Base-by-base conservation (phyloP, 257 asterid genomes). In the Solanum bulbocastanum region DNA sequence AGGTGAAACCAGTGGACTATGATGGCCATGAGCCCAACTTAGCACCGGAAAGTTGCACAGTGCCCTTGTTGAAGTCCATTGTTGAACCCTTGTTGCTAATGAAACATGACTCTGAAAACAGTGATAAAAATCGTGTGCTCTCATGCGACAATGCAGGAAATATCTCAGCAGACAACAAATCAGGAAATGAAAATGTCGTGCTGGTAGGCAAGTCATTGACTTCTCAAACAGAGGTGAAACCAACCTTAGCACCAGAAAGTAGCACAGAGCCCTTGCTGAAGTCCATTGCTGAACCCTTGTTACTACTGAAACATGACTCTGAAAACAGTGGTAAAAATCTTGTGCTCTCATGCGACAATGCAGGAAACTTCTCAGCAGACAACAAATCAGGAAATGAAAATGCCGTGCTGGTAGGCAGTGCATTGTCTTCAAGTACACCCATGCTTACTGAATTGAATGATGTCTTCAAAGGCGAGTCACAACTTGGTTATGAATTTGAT, bases 281-380 rank as follows among this genome's bases (percentile, higher is more conserved):
- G 44, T 33, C 73, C 36, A 37, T 68, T 32, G 60, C 33, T 30
- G 86, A 89, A 33, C 62, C 40, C 39, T 83, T 8, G 30, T 40
- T 85, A 69, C 15, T 86, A 27, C 73, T 84, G 65, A 86, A 87
- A 65, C 75, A 86, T 44, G 92, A 91, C 83, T 86, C 71, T 73
- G 89, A 84, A 88, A 56, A 49, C 44, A 27, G 20, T 16, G 90
- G 68, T 42, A 23, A 88, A 79, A 52, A 86, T 71, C 13, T 22
- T 49, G 72, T 46, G 15, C 27, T 52, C 39, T 81, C 37, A 83
- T 76, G 33, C 46, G 62, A 89, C 20, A 82, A 82, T 9, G 44
- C n/a, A 73, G 83, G 25, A 6, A 33, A 85, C 33, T 32, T 16
- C 86, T 6, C 65, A 79, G 89, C 56, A 44, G 84, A 85, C 8